These are phyloP conservation scores for Aquilaria sinensis DNA, from an alignment of 345 rosid species.

Conservation along the genomic window DNA sequence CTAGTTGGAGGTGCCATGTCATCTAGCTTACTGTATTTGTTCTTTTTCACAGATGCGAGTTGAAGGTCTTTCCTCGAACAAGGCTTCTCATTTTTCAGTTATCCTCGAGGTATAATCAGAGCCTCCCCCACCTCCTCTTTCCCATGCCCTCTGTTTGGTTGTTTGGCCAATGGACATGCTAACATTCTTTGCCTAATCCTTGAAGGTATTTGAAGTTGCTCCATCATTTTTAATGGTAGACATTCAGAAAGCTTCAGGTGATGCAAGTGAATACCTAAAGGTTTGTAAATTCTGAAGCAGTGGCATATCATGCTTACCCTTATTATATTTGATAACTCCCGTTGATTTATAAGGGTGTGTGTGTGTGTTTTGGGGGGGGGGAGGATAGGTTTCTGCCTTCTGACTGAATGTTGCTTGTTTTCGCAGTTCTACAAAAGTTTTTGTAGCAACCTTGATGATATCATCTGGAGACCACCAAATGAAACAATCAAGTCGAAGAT, in stretches of 20 bases:
- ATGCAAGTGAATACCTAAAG: slow-evolving; percentile 66
- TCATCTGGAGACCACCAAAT: slow-evolving; percentile 83
- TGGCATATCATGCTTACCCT: background rate
- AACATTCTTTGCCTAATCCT: too few species aligned
- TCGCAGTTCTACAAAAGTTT: slow-evolving; percentile 90
- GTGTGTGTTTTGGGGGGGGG: too few species aligned
- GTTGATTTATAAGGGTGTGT: too few species aligned
- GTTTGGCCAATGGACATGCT: background rate
- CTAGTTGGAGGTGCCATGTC: background rate
- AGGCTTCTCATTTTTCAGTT: slow-evolving; percentile 66
- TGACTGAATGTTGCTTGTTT: background rate
- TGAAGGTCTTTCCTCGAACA: slow-evolving; percentile 75
- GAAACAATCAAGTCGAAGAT: slow-evolving; percentile 53
- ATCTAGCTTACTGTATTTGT: background rate
- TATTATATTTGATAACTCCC: too few species aligned
- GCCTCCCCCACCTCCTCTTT: background rate
- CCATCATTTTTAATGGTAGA: slow-evolving; percentile 86
- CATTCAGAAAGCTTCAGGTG: slow-evolving; percentile 70
- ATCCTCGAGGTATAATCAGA: slow-evolving; percentile 58
- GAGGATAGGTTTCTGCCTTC: background rate
- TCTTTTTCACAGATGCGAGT: slow-evolving; percentile 77
- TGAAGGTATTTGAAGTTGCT: slow-evolving; percentile 87
- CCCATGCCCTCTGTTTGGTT: background rate
- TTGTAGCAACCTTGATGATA: slow-evolving; percentile 78
- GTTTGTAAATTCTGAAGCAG: slow-evolving; percentile 27